phyloP scores from a whole-genome alignment of 2,329 filamentous ascomycete genomes.

The Sclerotinia borealis region DNA sequence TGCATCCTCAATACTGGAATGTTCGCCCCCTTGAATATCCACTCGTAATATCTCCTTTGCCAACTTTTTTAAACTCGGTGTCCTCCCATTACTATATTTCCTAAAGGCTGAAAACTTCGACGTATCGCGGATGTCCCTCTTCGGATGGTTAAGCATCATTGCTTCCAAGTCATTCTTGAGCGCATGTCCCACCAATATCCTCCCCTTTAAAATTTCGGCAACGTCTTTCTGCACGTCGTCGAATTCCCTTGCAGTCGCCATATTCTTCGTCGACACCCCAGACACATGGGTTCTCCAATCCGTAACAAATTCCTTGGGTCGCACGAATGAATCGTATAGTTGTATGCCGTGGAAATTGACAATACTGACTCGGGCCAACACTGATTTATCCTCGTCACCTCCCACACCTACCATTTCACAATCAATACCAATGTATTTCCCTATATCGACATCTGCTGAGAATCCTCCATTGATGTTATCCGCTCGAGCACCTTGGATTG shows the following conservation, averaged over 20 bases:
- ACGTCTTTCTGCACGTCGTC: conserved; percentile 71
- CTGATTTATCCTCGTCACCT: conserved; percentile 61
- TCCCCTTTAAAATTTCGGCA: conserved; percentile 58
- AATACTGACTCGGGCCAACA: conserved; percentile 78
- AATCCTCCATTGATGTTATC: conserved; percentile 59
- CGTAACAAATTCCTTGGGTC: conserved; percentile 68
- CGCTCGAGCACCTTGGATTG: conserved; percentile 40
- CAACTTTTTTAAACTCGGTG: conserved; percentile 58
- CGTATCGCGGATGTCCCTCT: conserved; percentile 77
- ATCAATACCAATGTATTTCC: conserved; percentile 89
- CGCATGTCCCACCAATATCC: conserved; percentile 78
- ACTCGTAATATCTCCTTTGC: conserved; percentile 51
- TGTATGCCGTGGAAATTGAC: conserved; percentile 93
- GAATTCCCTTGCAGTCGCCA: conserved; percentile 65
- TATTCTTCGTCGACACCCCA: conserved; percentile 69
- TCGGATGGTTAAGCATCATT: conserved; percentile 72
- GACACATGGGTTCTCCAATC: conserved; percentile 88
- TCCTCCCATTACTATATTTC: conserved; percentile 59
- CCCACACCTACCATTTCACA: conserved; percentile 98
- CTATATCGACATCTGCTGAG: conserved; percentile 58
- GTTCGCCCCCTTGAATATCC: conserved; percentile 57
- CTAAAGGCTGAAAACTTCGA: conserved; percentile 70
- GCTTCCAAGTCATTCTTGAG: conserved; percentile 71
- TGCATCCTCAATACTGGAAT: conserved; percentile 73
- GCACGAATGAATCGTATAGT: conserved; percentile 90